Percentiles rank a stretch among this genome's conserved stretches.
These are phyloP conservation scores for Exophiala phaeomuriformis DNA, from an alignment of 2,329 filamentous ascomycete genomes.

Conservation along the genomic window DNA sequence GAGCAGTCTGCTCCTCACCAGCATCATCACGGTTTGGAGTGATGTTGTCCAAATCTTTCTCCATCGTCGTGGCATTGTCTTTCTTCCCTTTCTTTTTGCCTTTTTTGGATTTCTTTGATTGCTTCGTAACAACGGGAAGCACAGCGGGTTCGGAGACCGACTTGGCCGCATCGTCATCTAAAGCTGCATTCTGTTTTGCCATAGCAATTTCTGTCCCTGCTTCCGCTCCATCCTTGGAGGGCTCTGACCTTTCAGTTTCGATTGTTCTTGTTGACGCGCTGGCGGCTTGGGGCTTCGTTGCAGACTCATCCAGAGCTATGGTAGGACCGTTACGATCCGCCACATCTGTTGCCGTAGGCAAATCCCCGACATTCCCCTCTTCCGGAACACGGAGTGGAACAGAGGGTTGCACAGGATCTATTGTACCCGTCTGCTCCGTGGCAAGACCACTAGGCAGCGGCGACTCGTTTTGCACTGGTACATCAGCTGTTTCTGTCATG, in stretches of 20 bases:
- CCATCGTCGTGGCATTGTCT: not conserved
- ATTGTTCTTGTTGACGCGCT: not conserved
- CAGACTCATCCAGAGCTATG: not conserved
- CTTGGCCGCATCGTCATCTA: not conserved
- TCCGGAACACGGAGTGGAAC: too few relatives aligned
- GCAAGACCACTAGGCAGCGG: too few relatives aligned
- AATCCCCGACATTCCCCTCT: too few relatives aligned
- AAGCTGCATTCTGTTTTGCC: not conserved
- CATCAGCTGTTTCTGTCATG: not conserved
- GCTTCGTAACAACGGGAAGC: not conserved
- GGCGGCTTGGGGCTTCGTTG: not conserved
- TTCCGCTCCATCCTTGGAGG: not conserved
- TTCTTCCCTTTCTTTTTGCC: constrained; percentile 15
- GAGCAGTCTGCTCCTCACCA: not conserved
- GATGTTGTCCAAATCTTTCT: not conserved
- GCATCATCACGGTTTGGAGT: too few relatives aligned
- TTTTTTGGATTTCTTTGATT: constrained; percentile 6
- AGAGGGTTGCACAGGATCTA: too few relatives aligned
- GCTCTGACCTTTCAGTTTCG: not conserved
- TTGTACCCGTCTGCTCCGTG: too few relatives aligned
- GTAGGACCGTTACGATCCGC: not conserved
- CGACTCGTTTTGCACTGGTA: not conserved
- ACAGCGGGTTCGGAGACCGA: not conserved
- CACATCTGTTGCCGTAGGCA: not conserved
- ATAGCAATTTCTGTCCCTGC: too few relatives aligned